Percentiles rank a stretch among this genome's conserved stretches.
These are phyloP conservation scores for Neotropicomus parvogracilis DNA, from an alignment of 1,284 basidiomycete species.

Conservation along the genomic window DNA sequence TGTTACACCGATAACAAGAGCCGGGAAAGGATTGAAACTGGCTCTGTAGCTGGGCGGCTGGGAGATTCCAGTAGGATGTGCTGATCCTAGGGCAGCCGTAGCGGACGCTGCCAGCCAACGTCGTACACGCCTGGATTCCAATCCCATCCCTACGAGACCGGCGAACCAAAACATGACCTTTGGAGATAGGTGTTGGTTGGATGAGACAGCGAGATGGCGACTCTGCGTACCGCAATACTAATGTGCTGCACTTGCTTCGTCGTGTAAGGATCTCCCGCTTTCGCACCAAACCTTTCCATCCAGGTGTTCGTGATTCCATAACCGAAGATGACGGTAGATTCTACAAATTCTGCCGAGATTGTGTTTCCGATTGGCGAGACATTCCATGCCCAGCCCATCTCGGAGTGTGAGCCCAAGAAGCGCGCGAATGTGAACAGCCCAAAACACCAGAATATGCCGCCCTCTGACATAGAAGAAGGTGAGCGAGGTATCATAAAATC, in stretches of 20 bases:
- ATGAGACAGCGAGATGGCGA: not conserved
- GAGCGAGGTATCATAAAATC: slow-evolving; percentile 5
- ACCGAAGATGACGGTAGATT: slow-evolving; percentile 82
- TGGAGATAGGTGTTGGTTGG: not conserved
- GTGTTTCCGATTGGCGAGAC: slow-evolving; percentile 47
- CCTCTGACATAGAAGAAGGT: slow-evolving; percentile 50
- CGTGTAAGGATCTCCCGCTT: slow-evolving; percentile 80
- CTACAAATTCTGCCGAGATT: slow-evolving; percentile 82
- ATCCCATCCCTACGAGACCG: slow-evolving; percentile 84
- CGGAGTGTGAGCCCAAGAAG: slow-evolving; percentile 87
- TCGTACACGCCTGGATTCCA: slow-evolving; percentile 76
- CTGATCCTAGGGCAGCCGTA: slow-evolving; percentile 41
- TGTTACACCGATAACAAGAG: slow-evolving; percentile 89
- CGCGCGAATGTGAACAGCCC: slow-evolving; percentile 87
- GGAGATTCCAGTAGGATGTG: slow-evolving; percentile 38
- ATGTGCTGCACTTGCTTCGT: slow-evolving; percentile 96
- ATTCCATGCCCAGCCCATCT: slow-evolving; percentile 97
- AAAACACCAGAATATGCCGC: slow-evolving; percentile 88
- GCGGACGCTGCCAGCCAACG: slow-evolving; percentile 64
- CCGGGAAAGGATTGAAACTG: slow-evolving; percentile 94
- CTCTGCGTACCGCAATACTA: slow-evolving; percentile 76
- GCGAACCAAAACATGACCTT: slow-evolving; percentile 94
- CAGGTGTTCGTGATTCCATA: slow-evolving; percentile 93
- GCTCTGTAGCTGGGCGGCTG: slow-evolving; percentile 73
- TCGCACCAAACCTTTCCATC: slow-evolving; percentile 92